Evolutionary conservation across 148 eudicot genomes (phyloP), one percentile per base, ranked within the genome.

Genomic region (Persicaria maculosa): DNA sequence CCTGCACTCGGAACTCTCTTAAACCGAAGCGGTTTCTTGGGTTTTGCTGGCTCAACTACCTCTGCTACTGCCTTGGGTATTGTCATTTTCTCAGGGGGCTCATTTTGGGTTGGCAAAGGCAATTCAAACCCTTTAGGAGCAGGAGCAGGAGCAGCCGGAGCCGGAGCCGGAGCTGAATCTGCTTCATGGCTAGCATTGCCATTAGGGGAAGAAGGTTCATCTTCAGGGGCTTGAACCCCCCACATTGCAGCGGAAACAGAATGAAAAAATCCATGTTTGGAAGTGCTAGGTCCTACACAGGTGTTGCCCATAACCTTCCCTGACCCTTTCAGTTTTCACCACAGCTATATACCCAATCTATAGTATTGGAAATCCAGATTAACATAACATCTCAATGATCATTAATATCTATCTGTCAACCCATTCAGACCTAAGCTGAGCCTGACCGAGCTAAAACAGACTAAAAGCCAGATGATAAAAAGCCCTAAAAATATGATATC

Each of bases 281-380:
- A 76, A 77, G 81, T 76, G 71, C 76, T 81, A 16, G 90, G 90
- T 53, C 90, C 88, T 74, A 85, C 90, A 78, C 90, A 87, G 70
- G 83, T 83, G 76, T 87, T 87, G 43, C 90, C 90, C 90, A 87
- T 87, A 73, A 50, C 67, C 17, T 5, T 61, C 48, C 6, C 52
- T n/a, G n/a, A 50, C 36, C 59, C n/a, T 52, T 25, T 50, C 44
- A 61, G 57, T 52, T 52, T 52, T 52, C 57, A 52, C 2, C 40
- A 61, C 67, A 61, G 10, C 67, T 61, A 9, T 61, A 5, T 19
- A 16, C 57, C n/a, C 57, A 52, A 19, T 50, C 54, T 11, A 11
- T 16, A 50, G 4, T 16, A 9, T 50, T 2, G 2, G 53, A 11
- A 50, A 50, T 50, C 40, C 40, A 31, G 40, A 50, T 3, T 11